A percentile compares a stretch with the other conserved stretches of the same genome.
Conservation (phyloP, 441 rosid species). For the Erysimum pusillum region DNA sequence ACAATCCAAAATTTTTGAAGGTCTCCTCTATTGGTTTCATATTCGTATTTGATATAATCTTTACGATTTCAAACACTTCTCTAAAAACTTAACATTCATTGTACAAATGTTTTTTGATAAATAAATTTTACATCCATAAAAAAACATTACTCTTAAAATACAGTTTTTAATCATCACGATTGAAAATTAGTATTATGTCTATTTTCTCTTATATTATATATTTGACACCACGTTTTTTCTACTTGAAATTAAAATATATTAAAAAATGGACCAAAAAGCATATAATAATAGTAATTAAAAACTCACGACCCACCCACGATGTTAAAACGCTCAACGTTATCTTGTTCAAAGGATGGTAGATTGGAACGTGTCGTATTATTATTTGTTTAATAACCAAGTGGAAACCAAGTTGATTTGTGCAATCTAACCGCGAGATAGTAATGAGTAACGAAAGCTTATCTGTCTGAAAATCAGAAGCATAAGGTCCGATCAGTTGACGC, state of each 20-base stretch:
- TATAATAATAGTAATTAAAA: not conserved
- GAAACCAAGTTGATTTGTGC: slow-evolving; percentile 34
- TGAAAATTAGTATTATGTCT: slow-evolving; percentile 1
- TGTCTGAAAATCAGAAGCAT: slow-evolving; percentile 40
- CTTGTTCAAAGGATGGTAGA: slow-evolving; percentile 9
- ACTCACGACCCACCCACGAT: not conserved
- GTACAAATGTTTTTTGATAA: too few relatives aligned
- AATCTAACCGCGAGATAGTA: slow-evolving; percentile 8
- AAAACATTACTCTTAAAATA: too few relatives aligned
- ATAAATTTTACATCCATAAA: too few relatives aligned
- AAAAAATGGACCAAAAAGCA: not conserved
- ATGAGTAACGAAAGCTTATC: slow-evolving; percentile 12
- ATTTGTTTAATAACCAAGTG: slow-evolving; percentile 21
- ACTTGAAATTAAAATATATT: not conserved
- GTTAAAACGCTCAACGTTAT: slow-evolving; percentile 24
- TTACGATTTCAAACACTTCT: too few relatives aligned
- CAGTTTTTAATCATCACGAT: not conserved
- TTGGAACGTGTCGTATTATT: slow-evolving; percentile 21
- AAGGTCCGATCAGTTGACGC: not conserved
- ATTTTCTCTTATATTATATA: slow-evolving; percentile 12
- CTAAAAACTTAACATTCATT: too few relatives aligned
- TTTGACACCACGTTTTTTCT: slow-evolving; percentile 1
- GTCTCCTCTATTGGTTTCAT: too few relatives aligned
- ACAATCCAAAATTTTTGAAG: too few relatives aligned
- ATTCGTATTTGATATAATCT: too few relatives aligned